Conservation (phyloP, 2,329 filamentous ascomycete genomes). For the Aspergillus flavus region DNA sequence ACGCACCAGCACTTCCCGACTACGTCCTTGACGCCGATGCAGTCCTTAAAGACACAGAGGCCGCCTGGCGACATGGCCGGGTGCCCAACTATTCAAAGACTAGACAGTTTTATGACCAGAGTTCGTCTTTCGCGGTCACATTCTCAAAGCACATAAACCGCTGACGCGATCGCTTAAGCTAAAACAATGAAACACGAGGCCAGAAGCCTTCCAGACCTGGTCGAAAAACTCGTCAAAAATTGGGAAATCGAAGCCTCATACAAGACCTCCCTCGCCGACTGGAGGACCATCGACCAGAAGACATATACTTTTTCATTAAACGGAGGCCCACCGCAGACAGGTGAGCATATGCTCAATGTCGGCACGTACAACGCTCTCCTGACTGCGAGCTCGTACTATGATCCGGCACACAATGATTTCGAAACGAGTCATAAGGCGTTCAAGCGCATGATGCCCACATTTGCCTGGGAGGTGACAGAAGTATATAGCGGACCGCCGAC, state of each 20-base stretch:
- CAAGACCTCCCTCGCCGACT: conserved; percentile 63
- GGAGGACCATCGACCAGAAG: conserved; percentile 64
- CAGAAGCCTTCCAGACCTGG: conserved; percentile 60
- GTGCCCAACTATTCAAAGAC: conserved; percentile 68
- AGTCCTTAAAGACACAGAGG: conserved; percentile 56
- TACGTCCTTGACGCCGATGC: conserved; percentile 63
- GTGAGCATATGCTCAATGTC: conserved; percentile 66
- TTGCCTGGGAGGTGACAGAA: conserved; percentile 71
- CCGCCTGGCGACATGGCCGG: conserved; percentile 62
- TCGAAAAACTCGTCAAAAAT: conserved; percentile 72
- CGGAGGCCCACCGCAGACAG: conserved; percentile 58
- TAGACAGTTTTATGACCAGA: conserved; percentile 59
- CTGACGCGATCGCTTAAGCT: conserved; percentile 42
- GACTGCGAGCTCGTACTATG: conserved; percentile 65
- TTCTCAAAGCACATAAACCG: background rate
- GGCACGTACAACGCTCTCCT: conserved; percentile 73
- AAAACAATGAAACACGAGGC: conserved; percentile 60
- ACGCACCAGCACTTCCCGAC: conserved; percentile 48
- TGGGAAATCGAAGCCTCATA: conserved; percentile 73
- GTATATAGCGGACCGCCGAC: conserved; percentile 67
- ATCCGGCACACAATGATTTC: conserved; percentile 63
- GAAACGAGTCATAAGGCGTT: conserved; percentile 69
- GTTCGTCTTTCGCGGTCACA: conserved; percentile 39
- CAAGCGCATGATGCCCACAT: conserved; percentile 72
- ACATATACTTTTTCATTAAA: conserved; percentile 68